A percentile compares a stretch with the other conserved stretches of the same genome.
Conservation (phyloP, 768 basidiomycete species). For the Tulasnella calospora region DNA sequence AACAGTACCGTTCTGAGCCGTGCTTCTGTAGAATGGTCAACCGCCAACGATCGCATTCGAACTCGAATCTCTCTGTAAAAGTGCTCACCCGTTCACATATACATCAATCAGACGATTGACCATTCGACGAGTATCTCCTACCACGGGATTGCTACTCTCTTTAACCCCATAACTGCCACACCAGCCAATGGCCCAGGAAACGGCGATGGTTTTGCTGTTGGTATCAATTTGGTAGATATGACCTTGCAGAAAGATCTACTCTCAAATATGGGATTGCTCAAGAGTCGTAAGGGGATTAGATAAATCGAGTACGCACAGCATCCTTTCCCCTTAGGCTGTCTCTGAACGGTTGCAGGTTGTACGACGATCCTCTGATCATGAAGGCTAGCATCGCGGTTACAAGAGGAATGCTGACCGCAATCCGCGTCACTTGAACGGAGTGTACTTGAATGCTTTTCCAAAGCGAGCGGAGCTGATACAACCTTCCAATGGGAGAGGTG, state of each 20-base stretch:
- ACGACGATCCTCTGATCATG: not conserved
- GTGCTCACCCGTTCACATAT: not conserved
- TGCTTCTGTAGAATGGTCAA: not conserved
- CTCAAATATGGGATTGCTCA: not conserved
- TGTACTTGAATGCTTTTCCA: not conserved
- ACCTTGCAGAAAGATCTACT: not conserved
- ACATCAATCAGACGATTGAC: not conserved
- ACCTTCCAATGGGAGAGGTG: too few species aligned
- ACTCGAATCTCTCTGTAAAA: too few species aligned
- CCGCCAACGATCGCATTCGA: not conserved
- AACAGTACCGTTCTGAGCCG: not conserved
- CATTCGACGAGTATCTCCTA: not conserved
- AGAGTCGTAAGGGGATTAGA: not conserved
- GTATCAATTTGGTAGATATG: not conserved
- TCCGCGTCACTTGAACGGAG: not conserved
- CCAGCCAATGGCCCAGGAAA: not conserved
- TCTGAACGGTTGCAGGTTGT: not conserved
- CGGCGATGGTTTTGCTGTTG: not conserved
- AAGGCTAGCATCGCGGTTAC: not conserved
- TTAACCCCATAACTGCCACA: not conserved
- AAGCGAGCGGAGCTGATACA: not conserved
- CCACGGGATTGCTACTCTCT: not conserved
- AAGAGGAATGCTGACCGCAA: not conserved
- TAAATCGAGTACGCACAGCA: not conserved
- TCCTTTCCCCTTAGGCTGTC: too few species aligned